These are phyloP conservation scores for Austroboletus novae-zelandiae DNA, from an alignment of 1,284 basidiomycete species.

Conservation along the genomic window DNA sequence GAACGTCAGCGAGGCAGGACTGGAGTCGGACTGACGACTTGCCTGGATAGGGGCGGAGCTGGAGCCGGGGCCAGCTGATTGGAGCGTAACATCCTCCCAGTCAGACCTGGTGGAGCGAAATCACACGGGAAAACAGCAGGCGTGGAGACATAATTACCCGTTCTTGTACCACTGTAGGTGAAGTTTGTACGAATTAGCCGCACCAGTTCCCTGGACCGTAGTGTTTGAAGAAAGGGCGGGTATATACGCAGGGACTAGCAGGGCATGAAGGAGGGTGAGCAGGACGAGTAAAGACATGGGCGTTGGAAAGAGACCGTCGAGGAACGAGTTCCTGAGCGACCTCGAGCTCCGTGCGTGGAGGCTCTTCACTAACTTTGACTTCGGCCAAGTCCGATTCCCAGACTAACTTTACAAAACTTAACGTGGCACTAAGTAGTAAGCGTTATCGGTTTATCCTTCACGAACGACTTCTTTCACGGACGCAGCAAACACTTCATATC, in stretches of 20 bases:
- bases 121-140: constrained; percentile 10
- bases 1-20: constrained; percentile 5
- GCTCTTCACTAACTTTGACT: neutral
- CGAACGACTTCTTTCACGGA: constrained; percentile 62
- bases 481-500: constrained; percentile 56
- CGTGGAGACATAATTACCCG: constrained; percentile 35
- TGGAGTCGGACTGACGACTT: constrained; percentile 10
- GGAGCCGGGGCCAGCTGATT: constrained; percentile 46
- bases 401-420: too few species aligned
- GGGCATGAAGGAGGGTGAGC: constrained; percentile 4
- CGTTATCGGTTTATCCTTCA: constrained; percentile 34
- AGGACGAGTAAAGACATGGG: constrained; percentile 16
- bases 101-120: constrained; percentile 40
- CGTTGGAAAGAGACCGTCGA: constrained; percentile 7
- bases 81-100: constrained; percentile 55
- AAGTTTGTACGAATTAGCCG: constrained; percentile 56
- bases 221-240: constrained; percentile 73
- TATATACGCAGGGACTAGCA: constrained; percentile 48
- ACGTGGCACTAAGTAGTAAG: too few species aligned
- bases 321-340: constrained; percentile 1
- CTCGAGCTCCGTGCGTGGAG: constrained; percentile 15
- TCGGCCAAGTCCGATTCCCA: neutral
- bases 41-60: constrained; percentile 55
- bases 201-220: constrained; percentile 51
- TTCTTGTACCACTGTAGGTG: constrained; percentile 61